Base-by-base conservation (phyloP, 352 stramenopile species). In the Globisporangium middletonii region DNA sequence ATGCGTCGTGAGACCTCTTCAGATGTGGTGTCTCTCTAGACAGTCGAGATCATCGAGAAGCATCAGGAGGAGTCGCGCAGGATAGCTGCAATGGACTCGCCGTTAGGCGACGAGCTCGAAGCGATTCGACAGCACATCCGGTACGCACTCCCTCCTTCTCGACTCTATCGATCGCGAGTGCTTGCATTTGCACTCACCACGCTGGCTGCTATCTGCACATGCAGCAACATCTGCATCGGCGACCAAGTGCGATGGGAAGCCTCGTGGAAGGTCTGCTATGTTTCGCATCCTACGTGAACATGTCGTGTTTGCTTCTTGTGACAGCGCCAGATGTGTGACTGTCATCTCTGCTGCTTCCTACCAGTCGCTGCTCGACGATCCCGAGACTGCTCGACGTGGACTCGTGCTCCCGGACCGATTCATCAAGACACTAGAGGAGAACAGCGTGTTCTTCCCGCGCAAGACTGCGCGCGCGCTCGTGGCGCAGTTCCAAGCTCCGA, bases 351-450 rank as follows among this genome's bases (percentile, higher is more conserved):
- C 23, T 23, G 43, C 30, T 41, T 46, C 12, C 26, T 30, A 19
- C 33, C 48, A 85, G 71, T 59, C 54, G 15, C 62, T 75, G 18
- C 54, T 83, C 30, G 68, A 47, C 13, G 65, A 80, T 23, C 55
- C 62, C 13, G 71, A 57, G 48, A 64, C 45, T 26, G 60, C 52
- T 18, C 65, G 70, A 13, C 66, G 67, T 23, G 79, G 67, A 1
- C 53, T 84, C 47, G 43, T 87, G 6, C 59, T 62, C 7, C 68
- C 73, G 0, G 57, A 71, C n/a, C 41, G 69, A 0, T 82, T 89
- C 53, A 57, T 84, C 37, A 49, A 80, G n/a, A 72, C 65, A n/a
- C 64, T 89, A 2, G 67, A 73, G 44, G 61, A 67, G 3, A 88
- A 89, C 63, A 65, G 59, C 33, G 64, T 86, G 9, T 43, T 56